Evolutionary conservation across 805 yeast species (phyloP).

Genomic region (Groenewaldozyma tartarivorans): DNA sequence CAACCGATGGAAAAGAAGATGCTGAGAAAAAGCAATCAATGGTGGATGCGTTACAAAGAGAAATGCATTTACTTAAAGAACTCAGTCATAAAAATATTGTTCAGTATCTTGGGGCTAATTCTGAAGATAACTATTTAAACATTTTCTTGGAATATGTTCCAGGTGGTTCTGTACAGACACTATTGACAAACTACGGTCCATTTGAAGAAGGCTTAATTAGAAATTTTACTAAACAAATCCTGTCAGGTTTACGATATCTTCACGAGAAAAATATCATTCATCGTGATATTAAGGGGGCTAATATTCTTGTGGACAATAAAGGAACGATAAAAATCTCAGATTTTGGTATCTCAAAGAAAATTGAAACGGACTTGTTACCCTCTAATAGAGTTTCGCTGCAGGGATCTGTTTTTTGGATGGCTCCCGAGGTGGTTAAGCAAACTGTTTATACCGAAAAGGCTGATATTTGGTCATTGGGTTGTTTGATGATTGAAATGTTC

Average conservation of each 20-base stretch:
- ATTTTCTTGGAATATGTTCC: slow-evolving; percentile 74
- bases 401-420: slow-evolving; percentile 98
- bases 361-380: slow-evolving; percentile 43
- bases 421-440: slow-evolving; percentile 96
- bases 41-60: slow-evolving; percentile 71
- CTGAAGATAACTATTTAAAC: slow-evolving; percentile 60
- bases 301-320: slow-evolving; percentile 68
- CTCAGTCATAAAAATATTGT: slow-evolving; percentile 89
- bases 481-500: slow-evolving; percentile 87
- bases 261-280: slow-evolving; percentile 73
- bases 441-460: slow-evolving; percentile 85
- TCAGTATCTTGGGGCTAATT: slow-evolving; percentile 79
- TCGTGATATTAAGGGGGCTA: slow-evolving; percentile 84
- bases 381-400: slow-evolving; percentile 70
- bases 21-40: slow-evolving; percentile 39
- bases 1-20: slow-evolving; percentile 23
- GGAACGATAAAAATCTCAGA: slow-evolving; percentile 80
- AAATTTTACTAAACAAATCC: slow-evolving; percentile 65
- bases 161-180: slow-evolving; percentile 61
- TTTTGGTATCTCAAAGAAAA: slow-evolving; percentile 70
- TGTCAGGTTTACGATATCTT: slow-evolving; percentile 63
- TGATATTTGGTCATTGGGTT: slow-evolving; percentile 96
- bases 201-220: slow-evolving; percentile 69
- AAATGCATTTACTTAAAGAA: slow-evolving; percentile 66
- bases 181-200: slow-evolving; percentile 66